Base-by-base conservation (phyloP, 768 basidiomycete genomes). In the Lactarius trivialis region DNA sequence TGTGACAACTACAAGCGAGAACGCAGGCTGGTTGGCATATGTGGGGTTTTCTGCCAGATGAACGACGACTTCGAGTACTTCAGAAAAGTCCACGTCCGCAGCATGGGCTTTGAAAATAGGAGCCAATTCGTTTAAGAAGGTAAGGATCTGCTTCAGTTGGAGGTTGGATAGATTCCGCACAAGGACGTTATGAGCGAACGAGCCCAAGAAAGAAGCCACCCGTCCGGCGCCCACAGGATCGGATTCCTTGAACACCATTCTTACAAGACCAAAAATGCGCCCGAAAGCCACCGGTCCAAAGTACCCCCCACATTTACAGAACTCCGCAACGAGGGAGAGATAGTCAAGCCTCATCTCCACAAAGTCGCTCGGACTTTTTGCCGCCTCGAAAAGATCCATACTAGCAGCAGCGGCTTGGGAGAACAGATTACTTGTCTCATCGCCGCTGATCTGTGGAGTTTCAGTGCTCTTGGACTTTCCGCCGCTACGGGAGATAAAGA, bases 281-380 rank as follows among this genome's bases (percentile, higher is more conserved):
- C 75, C 73, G 21, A 78, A 76, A 7, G 75, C 71, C 26, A 73
- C 67, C 4, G 77, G 69, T 0, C 81, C 67, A 28, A 79, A 72
- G 17, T 68, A 63, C 0, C 85, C 85, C 7, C 85, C 86, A 19
- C 77, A 76, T 28, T 71, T 72, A 19, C 78, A 76, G 66, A 82
- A 84, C 4, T 76, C 76, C 21, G 76, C 71, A 5, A 86, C 76
- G 24, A 87, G 72, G 4, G 74, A 74, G 6, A 91, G 76, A 70
- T 83, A 90, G 65, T 90, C 87, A 52, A 84, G 69, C 24, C 85
- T 78, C 82, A 91, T 86, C 8, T 75, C 72, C 24, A 73, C 72
- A 7, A 82, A 68, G 69, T 88, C 81, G 68, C 84, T 84, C 1
- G 84, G 77, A 5, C 74, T 66, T 62, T 78, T 78, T 9, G 80